Evolutionary conservation across 176 grass and related monocot species (phyloP).

Genomic region (Hsuehochloa calcarea): DNA sequence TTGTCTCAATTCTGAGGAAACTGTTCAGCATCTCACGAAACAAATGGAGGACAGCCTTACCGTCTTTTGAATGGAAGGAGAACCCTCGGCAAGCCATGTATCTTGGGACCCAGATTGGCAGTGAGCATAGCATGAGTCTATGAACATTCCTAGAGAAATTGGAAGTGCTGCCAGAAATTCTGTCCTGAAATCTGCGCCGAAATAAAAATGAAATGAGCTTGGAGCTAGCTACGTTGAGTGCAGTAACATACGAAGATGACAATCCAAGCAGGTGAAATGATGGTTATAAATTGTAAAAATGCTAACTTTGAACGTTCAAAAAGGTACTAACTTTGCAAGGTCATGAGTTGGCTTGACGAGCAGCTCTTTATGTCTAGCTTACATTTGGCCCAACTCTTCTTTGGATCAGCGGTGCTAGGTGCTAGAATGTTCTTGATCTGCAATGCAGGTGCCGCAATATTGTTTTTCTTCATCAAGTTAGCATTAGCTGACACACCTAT

Average conservation of each 20-base stretch:
- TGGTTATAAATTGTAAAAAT: background rate
- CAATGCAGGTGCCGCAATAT: background rate
- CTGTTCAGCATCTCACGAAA: background rate
- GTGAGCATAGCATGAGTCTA: slow-evolving; percentile 82
- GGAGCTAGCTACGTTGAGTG: background rate
- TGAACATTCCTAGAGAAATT: slow-evolving; percentile 65
- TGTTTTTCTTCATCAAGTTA: background rate
- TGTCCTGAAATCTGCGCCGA: slow-evolving; percentile 60
- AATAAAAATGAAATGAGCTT: background rate
- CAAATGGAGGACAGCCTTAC: slow-evolving; percentile 31
- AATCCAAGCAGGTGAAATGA: background rate
- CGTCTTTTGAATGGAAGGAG: slow-evolving; percentile 62
- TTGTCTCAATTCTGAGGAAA: background rate
- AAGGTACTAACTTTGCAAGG: slow-evolving; percentile 58
- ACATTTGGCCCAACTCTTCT: slow-evolving; percentile 65
- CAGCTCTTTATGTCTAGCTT: slow-evolving; percentile 72
- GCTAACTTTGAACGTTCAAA: background rate
- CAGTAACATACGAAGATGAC: background rate
- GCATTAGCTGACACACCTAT: background rate
- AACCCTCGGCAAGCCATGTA: slow-evolving; percentile 58
- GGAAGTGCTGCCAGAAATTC: slow-evolving; percentile 68
- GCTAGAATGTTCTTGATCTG: slow-evolving; percentile 86
- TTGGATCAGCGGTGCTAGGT: slow-evolving; percentile 61
- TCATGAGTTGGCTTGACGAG: slow-evolving; percentile 57
- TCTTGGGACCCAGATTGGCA: slow-evolving; percentile 73